A percentile compares a stretch with the other conserved stretches of the same genome.
phyloP scores from a whole-genome alignment of 2,329 filamentous ascomycete species.

The Colletotrichum scovillei region DNA sequence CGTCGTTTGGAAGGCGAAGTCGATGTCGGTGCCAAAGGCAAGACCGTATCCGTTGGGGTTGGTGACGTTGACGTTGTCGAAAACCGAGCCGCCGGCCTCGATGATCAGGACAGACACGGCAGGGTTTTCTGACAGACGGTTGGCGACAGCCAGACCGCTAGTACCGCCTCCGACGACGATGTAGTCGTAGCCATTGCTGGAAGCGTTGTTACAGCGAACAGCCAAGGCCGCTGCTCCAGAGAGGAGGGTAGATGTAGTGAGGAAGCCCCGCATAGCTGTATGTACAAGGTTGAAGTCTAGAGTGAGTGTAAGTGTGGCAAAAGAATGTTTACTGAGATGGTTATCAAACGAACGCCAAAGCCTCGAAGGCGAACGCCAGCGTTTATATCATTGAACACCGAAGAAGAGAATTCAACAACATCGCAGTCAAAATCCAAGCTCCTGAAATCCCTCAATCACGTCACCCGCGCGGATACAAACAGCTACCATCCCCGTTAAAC shows the following conservation, averaged over 20 bases:
- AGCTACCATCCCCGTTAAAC: neutral
- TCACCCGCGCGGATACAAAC: neutral
- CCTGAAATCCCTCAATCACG: neutral
- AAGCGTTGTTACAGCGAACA: neutral
- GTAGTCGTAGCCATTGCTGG: conserved; percentile 44
- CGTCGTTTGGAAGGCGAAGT: conserved; percentile 49
- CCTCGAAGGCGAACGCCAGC: neutral
- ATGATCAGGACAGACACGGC: conserved; percentile 46
- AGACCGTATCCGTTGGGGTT: conserved; percentile 41
- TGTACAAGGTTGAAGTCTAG: neutral
- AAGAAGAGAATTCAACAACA: neutral
- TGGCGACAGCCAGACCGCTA: conserved; percentile 49
- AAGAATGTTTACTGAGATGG: neutral
- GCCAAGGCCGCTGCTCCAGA: conserved; percentile 10
- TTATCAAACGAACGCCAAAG: rapidly evolving
- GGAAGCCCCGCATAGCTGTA: neutral
- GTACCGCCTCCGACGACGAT: conserved; percentile 52
- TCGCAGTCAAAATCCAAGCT: neutral
- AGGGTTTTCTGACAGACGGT: conserved; percentile 47
- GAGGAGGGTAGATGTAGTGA: conserved; percentile 2
- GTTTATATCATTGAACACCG: neutral
- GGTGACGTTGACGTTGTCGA: conserved; percentile 47
- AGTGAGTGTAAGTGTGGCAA: neutral
- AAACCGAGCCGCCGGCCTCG: conserved; percentile 50
- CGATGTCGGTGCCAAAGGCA: conserved; percentile 43